phyloP scores from a whole-genome alignment of 2,329 filamentous ascomycete genomes.

The Macrophomina phaseolina region DNA sequence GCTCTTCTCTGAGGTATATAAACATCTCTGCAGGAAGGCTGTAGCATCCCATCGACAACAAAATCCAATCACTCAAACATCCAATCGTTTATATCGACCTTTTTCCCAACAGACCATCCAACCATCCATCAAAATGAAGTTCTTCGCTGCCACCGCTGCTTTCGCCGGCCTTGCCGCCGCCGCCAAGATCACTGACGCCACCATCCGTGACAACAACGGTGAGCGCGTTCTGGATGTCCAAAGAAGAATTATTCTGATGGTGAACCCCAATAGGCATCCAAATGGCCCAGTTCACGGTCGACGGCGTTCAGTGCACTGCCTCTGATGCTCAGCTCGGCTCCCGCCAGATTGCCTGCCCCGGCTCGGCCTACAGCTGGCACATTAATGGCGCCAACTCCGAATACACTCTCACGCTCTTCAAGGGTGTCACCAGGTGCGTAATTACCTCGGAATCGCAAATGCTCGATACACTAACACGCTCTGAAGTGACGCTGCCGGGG shows the following conservation, averaged over 20 bases:
- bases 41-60: not conserved
- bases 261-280: too few species aligned
- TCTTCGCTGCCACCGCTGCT: constrained; percentile 13
- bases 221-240: too few species aligned
- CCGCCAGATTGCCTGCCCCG: constrained; percentile 1
- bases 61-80: not conserved
- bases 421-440: not conserved
- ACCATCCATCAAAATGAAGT: constrained; percentile 13
- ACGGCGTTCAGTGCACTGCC: constrained; percentile 10
- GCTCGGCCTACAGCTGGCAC: constrained; percentile 1
- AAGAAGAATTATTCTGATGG: too few species aligned
- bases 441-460: not conserved
- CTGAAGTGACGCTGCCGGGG: not conserved
- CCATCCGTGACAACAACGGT: constrained; percentile 28
- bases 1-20: not conserved
- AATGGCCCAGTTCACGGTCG: not conserved
- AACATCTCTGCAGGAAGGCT: not conserved
- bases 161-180: constrained; percentile 16
- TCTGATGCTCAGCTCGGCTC: not conserved
- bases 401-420: constrained; percentile 23
- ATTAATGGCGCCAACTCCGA: constrained; percentile 21
- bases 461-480: not conserved
- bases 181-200: constrained; percentile 14
- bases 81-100: not conserved
- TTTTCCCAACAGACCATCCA: not conserved